Percentiles rank a stretch among this genome's conserved stretches.
Evolutionary conservation across 1,284 basidiomycete species (phyloP).

Genomic region (Ceratobasidium sp.): DNA sequence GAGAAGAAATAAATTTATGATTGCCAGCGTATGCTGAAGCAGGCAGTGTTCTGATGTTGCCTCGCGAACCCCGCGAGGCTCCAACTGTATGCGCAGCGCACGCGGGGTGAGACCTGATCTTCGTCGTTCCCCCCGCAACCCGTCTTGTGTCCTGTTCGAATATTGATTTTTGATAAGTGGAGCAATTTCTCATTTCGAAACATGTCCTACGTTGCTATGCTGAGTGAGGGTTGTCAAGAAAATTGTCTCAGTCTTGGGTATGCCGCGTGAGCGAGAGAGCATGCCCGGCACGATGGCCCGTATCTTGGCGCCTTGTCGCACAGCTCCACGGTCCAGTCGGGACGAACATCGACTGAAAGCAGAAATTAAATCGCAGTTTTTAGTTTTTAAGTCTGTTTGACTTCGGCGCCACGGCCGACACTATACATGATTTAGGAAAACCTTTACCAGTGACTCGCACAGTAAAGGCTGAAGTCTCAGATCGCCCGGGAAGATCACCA

Average conservation of each 20-base stretch:
- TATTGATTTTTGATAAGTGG: conserved; percentile 2
- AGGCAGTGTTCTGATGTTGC: conserved; percentile 29
- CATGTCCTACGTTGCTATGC: conserved; percentile 16
- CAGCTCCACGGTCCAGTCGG: background rate
- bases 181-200: conserved; percentile 33
- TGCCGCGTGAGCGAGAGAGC: background rate
- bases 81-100: background rate
- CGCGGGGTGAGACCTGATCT: background rate
- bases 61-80: conserved; percentile 26
- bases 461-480: background rate
- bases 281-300: conserved; percentile 4
- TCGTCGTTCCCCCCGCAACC: conserved; percentile 13
- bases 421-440: background rate
- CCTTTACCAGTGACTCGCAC: background rate
- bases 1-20: conserved; percentile 4
- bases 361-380: background rate
- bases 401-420: conserved; percentile 15
- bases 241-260: background rate
- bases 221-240: conserved; percentile 14
- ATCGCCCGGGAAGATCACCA: conserved; percentile 24
- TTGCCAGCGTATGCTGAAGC: conserved; percentile 3
- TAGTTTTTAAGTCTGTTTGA: background rate
- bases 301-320: background rate
- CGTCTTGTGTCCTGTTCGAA: conserved; percentile 5
- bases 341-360: background rate